A percentile compares a stretch with the other conserved stretches of the same genome.
Conservation (phyloP, 2,329 filamentous ascomycete genomes). For the Aspergillus vadensis region DNA sequence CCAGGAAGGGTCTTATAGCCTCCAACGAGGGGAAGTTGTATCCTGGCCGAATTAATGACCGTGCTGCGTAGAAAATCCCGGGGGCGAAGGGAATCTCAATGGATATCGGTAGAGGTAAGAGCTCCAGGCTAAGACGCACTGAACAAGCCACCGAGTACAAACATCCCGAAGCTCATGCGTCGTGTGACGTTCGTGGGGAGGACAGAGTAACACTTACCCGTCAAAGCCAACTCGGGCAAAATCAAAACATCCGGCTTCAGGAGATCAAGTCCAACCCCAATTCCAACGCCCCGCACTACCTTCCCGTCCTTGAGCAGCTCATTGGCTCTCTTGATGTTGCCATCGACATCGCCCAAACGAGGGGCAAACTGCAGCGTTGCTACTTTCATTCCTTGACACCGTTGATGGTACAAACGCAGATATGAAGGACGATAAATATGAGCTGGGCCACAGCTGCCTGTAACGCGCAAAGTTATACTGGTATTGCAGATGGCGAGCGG, state of each 20-base stretch:
- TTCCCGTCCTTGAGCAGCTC: conserved; percentile 43
- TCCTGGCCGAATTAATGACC: conserved; percentile 40
- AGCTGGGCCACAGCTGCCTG: not conserved
- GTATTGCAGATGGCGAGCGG: not conserved
- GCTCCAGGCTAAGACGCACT: not conserved
- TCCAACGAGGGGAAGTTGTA: conserved; percentile 64
- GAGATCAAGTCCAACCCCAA: conserved; percentile 23
- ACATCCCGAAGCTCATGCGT: conserved; percentile 2
- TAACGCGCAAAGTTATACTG: not conserved
- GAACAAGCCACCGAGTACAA: not conserved
- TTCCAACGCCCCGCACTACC: conserved; percentile 7
- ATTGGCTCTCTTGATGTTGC: conserved; percentile 49
- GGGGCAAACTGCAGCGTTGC: conserved; percentile 52
- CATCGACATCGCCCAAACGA: conserved; percentile 45
- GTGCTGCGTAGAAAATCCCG: not conserved
- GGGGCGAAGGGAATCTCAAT: not conserved
- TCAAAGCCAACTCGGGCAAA: conserved; percentile 64
- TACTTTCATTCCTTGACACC: conserved; percentile 43
- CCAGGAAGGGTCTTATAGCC: conserved; percentile 60
- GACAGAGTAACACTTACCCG: conserved; percentile 45
- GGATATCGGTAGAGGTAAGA: not conserved
- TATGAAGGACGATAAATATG: not conserved
- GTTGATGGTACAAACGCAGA: conserved; percentile 6
- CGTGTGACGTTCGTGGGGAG: not conserved
- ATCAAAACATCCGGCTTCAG: conserved; percentile 58